Evolutionary conservation across 257 asterid species (phyloP), one percentile per base, ranked within the genome.

Genomic region (Petunia axillaris): DNA sequence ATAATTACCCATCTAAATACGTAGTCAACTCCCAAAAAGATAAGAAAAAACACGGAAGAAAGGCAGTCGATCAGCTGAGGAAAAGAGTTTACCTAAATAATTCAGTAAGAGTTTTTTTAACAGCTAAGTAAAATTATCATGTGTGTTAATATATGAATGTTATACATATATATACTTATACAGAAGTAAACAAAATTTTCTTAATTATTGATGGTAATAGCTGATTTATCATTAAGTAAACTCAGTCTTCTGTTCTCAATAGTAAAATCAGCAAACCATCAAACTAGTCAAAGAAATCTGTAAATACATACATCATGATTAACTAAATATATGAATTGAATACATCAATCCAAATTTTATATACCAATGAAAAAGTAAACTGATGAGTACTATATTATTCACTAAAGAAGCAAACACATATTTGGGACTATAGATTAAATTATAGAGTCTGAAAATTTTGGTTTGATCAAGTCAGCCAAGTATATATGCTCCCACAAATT

Each of bases 381-480:
- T 43, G 4, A 25, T 25, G 25, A 25, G 25, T 9, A 46, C 25
- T 70, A 8, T 57, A 0, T 43, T 43, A 68, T n/a, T 44, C 4
- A 25, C 9, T 16, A 46, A 8, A 66, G 8, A 68, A 68, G 8
- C 46, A 44, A 7, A 16, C 58, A 9, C 16, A 44, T 16, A 44
- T 70, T 70, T 70, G 35, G 58, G 41, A 41, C 16, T 70, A 70
- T 70, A 46, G 16, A 68, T 25, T 70, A 46, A 43, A 68, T 25
- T 70, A 70, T 70, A 44, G 13, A 14, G 8, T 46, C 41, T 9
- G 59, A 70, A 70, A 70, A 9, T 70, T 16, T n/a, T 68, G 50
- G n/a, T 75, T 85, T 82, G 85, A 82, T 85, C 16, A 35, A 79
- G 77, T 82, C 82, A 79, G 14, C 41, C 63, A 77, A 16, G 81